Base-by-base conservation (phyloP, 2,329 filamentous ascomycete genomes). In the Aspergillus puulaauensis region DNA sequence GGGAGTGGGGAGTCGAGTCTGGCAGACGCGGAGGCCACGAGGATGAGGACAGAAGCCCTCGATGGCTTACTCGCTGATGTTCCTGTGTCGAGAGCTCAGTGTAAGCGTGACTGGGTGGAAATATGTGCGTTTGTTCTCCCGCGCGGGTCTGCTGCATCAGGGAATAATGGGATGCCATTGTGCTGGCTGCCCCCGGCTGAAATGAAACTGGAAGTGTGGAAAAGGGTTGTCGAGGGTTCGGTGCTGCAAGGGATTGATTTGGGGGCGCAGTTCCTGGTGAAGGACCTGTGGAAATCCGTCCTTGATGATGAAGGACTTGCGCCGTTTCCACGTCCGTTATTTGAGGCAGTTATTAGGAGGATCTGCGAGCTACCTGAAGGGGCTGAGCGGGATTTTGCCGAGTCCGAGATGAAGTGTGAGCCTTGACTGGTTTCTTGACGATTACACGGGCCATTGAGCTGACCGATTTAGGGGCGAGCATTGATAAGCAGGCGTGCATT, bases 61-160 rank as follows among this genome's bases (percentile, higher is more conserved):
- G 59, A 67, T 23, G 15, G 40, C 40, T 57, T 84, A 2, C 81
- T 83, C 60, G 69, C 68, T 9, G 73, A 84, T 65, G 74, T 84
- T 4, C 83, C 83, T 2, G 68, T 84, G 19, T 85, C 82, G 17
- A 64, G 77, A 15, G 75, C 66, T 6, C 79, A 86, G 64, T 85
- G 82, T 61, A 73, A 80, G 57, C 59, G 61, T 8, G 81, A 70
- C 2, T 86, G 82, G 82, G 67, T 64, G 39, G 75, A 80, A 41
- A 62, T 85, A 12, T 78, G 81, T 64, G 83, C 80, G 31, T 86
- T 86, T 69, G 79, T 84, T 57, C n/a, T 54, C 19, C 66, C 73
- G 14, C 41, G 9, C 17, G 37, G 27, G 4, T 31, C 27, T 17
- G 40, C 33, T 14, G 33, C 24, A 21, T 40, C 14, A 11, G 52